phyloP scores from a whole-genome alignment of 495 filamentous ascomycete genomes.

The Tetracladium setigerum region DNA sequence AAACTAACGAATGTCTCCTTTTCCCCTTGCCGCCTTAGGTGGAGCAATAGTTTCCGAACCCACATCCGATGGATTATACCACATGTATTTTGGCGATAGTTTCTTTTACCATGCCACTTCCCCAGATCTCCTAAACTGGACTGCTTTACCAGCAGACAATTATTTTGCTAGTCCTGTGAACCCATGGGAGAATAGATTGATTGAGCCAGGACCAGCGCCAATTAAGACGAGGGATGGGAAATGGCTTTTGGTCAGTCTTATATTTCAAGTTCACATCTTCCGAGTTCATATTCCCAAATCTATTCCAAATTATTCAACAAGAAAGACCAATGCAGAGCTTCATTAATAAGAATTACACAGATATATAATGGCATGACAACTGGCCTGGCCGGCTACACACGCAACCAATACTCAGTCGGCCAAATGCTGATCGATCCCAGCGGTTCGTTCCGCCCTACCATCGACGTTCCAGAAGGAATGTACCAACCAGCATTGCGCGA shows the following conservation, averaged over 20 bases:
- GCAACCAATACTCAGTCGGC: conserved; percentile 17
- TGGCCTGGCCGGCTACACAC: conserved; percentile 11
- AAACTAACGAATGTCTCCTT: too few species aligned
- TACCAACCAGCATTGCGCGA: too few species aligned
- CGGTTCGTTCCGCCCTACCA: too few species aligned
- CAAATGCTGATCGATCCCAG: conserved; percentile 22
- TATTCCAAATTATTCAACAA: too few species aligned
- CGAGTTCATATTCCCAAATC: too few species aligned
- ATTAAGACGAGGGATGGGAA: conserved; percentile 20
- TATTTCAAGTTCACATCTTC: too few species aligned
- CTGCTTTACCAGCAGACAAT: neutral
- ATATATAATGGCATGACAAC: conserved; percentile 22
- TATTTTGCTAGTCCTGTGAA: too few species aligned
- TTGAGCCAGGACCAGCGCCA: conserved; percentile 15
- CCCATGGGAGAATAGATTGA: conserved; percentile 10
- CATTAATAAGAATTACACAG: too few species aligned
- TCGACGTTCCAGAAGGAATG: conserved; percentile 6
- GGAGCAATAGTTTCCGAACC: conserved; percentile 22
- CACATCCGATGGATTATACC: conserved; percentile 19
- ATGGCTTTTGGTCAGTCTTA: too few species aligned
- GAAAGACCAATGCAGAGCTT: too few species aligned
- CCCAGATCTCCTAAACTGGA: conserved; percentile 18
- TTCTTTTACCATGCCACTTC: conserved; percentile 20
- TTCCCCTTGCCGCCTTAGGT: too few species aligned
- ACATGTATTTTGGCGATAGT: conserved; percentile 23